Evolutionary conservation across 2,329 filamentous ascomycete species (phyloP), one percentile per base, ranked within the genome.

Genomic region (Fusarium bactridioides): DNA sequence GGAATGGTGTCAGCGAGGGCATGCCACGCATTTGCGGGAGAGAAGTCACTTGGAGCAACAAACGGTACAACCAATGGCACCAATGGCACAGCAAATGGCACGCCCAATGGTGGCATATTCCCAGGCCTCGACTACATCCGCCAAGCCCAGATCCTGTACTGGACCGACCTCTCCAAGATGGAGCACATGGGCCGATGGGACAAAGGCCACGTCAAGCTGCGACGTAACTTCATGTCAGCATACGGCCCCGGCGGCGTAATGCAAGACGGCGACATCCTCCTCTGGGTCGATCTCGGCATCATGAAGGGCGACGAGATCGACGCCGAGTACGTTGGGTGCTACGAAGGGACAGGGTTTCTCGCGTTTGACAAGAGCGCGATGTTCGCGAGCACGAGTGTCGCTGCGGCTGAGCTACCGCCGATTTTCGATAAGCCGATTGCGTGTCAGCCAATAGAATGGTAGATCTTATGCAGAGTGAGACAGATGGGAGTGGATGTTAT

Each of bases 241-340:
- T 74, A 74, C 37, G 57, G 62, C 4, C 53, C 69, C 5, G 67
- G 57, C 4, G 71, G 71, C 4, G n/a, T 10, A 1, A 61, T 72
- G 44, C 48, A 68, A 23, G 67, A 47, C 16, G 53, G 67, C 2
- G 51, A 74, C 7, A 10, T 74, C 7, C 25, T 68, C n/a, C 53
- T 74, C 21, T 73, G 71, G 71, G 71, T 73, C n/a, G 71, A 74
- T 31, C 33, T 70, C 12, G 66, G 70, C 2, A 63, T 74, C 2
- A 27, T 73, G 15, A 73, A 73, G 33, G 50, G 67, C 2, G 21
- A 67, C 8, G 71, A 74, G 29, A 57, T 74, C 19, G 67, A 68
- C 18, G 71, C 71, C 2, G 71, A 74, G 44, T 73, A 73, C 23
- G 33, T 74, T 45, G 71, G 71, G 4, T 74, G 71, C 27, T 70